Percentiles rank a stretch among this genome's conserved stretches.
Evolutionary conservation across 352 stramenopile species (phyloP).

Genomic region (Elongisporangium senticosum): DNA sequence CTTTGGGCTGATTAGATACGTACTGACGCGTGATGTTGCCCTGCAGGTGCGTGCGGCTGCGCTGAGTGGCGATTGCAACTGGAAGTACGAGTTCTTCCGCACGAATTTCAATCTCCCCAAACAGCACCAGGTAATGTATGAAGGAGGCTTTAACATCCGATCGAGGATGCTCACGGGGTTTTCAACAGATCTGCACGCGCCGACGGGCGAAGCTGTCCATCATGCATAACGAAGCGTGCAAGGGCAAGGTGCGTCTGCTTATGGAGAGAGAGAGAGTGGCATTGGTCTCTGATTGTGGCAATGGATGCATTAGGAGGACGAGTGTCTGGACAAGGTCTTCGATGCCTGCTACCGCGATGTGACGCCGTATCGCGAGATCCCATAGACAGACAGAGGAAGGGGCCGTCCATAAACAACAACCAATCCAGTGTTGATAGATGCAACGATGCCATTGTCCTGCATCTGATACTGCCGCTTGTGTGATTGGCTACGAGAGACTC

Average conservation of each 20-base stretch:
- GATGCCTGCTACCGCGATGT: constrained; percentile 83
- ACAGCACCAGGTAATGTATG: constrained; percentile 71
- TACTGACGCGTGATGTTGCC: background rate
- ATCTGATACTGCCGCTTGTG: constrained; percentile 2
- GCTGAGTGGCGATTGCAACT: constrained; percentile 88
- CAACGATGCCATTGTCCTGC: background rate
- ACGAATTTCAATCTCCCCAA: constrained; percentile 88
- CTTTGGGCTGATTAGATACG: background rate
- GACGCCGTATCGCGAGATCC: constrained; percentile 78
- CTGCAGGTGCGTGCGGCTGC: constrained; percentile 59
- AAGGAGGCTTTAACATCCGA: background rate
- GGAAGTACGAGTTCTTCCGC: constrained; percentile 89
- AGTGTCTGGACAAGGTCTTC: constrained; percentile 83
- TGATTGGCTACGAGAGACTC: constrained; percentile 7
- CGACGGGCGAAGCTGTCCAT: constrained; percentile 85
- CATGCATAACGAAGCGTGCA: constrained; percentile 66
- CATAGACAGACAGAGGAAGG: constrained; percentile 22
- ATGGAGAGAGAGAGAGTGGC: background rate
- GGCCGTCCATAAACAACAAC: constrained; percentile 1
- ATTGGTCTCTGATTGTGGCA: background rate
- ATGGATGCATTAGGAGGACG: constrained; percentile 46
- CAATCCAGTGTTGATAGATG: constrained; percentile 3
- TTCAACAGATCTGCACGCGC: constrained; percentile 74
- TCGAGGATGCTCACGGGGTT: background rate
- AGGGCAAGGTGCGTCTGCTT: constrained; percentile 44